phyloP scores from a whole-genome alignment of 1,139 yeast genomes.

The Kurtzmaniella quercitrusa region DNA sequence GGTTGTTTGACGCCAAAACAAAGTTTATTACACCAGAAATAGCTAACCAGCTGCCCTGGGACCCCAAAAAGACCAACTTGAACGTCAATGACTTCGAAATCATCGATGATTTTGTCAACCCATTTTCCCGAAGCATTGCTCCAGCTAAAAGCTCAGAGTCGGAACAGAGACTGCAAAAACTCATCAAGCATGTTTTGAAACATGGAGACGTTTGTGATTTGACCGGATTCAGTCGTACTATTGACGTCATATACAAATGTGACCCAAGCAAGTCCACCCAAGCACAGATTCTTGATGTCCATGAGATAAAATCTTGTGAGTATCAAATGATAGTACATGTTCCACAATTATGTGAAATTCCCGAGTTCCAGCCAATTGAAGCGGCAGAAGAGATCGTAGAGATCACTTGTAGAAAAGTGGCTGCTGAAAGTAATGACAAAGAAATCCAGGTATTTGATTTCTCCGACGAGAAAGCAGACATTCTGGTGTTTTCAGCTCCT shows the following conservation, averaged over 20 bases:
- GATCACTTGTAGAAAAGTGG: constrained; percentile 38
- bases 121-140: constrained; percentile 11
- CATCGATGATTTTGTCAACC: constrained; percentile 17
- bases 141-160: not conserved
- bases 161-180: constrained; percentile 16
- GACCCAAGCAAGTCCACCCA: constrained; percentile 33
- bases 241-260: constrained; percentile 68
- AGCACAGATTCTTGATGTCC: constrained; percentile 39
- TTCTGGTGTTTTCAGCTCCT: constrained; percentile 9
- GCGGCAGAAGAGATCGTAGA: constrained; percentile 32
- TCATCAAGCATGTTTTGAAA: constrained; percentile 48
- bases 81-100: constrained; percentile 17
- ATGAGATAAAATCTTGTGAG: constrained; percentile 70
- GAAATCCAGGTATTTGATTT: not conserved
- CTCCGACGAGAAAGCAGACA: not conserved
- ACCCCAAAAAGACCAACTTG: constrained; percentile 5
- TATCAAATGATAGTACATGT: constrained; percentile 59
- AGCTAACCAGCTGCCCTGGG: constrained; percentile 19
- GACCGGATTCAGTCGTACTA: constrained; percentile 56
- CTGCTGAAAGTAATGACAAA: not conserved
- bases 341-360: constrained; percentile 54
- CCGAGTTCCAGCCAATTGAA: constrained; percentile 41
- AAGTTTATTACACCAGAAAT: constrained; percentile 19
- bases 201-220: constrained; percentile 73
- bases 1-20: constrained; percentile 25